phyloP scores from a whole-genome alignment of 805 yeast species.

The Torulaspora maleeae region DNA sequence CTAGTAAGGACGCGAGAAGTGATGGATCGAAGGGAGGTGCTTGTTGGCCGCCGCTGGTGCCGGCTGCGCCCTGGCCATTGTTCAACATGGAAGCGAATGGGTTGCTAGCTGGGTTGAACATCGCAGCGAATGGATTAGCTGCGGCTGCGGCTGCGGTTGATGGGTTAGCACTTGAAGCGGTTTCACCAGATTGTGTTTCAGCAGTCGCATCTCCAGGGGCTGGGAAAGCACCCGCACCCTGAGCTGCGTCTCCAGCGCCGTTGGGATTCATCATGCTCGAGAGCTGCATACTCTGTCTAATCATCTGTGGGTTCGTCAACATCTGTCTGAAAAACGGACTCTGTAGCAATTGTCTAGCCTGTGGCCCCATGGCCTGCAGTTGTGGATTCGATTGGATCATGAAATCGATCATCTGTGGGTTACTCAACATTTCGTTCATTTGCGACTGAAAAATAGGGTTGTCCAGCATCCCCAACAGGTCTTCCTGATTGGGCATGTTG shows the following conservation, averaged over 20 bases:
- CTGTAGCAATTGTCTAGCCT: slow-evolving; percentile 79
- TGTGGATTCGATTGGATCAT: slow-evolving; percentile 81
- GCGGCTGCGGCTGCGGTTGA: slow-evolving; percentile 35
- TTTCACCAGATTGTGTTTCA: slow-evolving; percentile 11
- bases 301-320: slow-evolving; percentile 77
- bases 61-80: slow-evolving; percentile 20
- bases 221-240: slow-evolving; percentile 40
- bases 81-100: slow-evolving; percentile 41
- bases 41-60: slow-evolving; percentile 23
- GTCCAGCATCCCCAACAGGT: slow-evolving; percentile 67
- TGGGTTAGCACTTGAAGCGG: slow-evolving; percentile 19
- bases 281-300: slow-evolving; percentile 78
- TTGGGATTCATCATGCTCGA: slow-evolving; percentile 49
- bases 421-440: slow-evolving; percentile 74
- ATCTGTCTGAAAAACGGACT: slow-evolving; percentile 76
- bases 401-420: slow-evolving; percentile 84
- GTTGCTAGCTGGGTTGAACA: slow-evolving; percentile 38
- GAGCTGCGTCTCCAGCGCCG: slow-evolving; percentile 30
- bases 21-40: slow-evolving; percentile 47
- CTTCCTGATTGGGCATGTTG: slow-evolving; percentile 62
- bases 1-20: slow-evolving; percentile 43
- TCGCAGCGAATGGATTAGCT: slow-evolving; percentile 50
- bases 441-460: slow-evolving; percentile 78
- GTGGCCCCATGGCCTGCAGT: slow-evolving; percentile 82
- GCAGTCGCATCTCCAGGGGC: slow-evolving; percentile 42